Evolutionary conservation across 2,329 filamentous ascomycete genomes (phyloP), one percentile per base, ranked within the genome.

Genomic region (Aciculosporium take): DNA sequence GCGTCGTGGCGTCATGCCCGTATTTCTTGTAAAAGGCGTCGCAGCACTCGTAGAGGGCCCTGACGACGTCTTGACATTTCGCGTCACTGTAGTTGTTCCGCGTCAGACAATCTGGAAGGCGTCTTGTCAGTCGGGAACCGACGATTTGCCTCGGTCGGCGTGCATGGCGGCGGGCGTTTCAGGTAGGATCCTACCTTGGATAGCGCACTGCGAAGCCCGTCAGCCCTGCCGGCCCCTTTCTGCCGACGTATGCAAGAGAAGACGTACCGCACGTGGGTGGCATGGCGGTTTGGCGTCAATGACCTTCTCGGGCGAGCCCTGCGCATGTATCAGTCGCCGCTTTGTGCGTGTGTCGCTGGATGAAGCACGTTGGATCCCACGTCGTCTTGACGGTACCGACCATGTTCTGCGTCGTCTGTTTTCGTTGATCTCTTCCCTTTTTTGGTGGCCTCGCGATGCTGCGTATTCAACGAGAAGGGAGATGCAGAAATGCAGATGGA

Each of bases 21-120:
- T 84, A 74, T 43, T 74, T 71, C 52, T 80, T 66, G 63, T 98
- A 96, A 58, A 96, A 94, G 10, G 76, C 73, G 54, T 88, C 79
- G 62, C 91, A 98, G 63, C 91, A 98, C 51, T 91, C 81, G 61
- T 96, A 98, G 20, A 98, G 67, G 3, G 86, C 84, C 57, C 89
- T 80, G 43, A 98, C 74, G 54, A 86, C 68, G 15, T 65, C 60
- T 55, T 81, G 75, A 61, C 91, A 98, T 56, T 79, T 93, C 33
- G 76, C 76, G 62, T 96, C 87, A 45, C 93, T 76, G 66, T 83
- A 96, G 41, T 77, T 78, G 59, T 88, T 88, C 61, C 79, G 89
- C 36, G 75, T 76, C 47, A 98, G 68, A 56, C 91, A 98, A 51
- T 80, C 86, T 94, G 25, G n/a, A 13, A 36, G n/a, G 43, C 15